Evolutionary conservation across 495 filamentous ascomycete genomes (phyloP), one percentile per base, ranked within the genome.

Genomic region (Cercophora scortea): DNA sequence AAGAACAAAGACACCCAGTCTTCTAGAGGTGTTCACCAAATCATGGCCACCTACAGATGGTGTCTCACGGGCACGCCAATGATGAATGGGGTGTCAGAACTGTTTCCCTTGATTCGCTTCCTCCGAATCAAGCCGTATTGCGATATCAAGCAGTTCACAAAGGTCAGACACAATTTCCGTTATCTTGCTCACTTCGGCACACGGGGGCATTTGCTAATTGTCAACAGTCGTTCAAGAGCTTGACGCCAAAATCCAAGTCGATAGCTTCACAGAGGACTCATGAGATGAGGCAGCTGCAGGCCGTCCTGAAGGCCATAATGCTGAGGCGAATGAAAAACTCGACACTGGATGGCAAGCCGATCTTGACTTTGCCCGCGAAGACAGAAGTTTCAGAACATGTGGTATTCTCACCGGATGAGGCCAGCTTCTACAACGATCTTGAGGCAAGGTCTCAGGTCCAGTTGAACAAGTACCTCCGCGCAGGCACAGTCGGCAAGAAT

Each of bases 21-120:
- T 12, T 79, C 87, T 0, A 70, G 72, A 48, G 92, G 80, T 7
- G 82, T 79, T 25, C 80, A 69, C 59, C 59, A 69, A 7, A 74
- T 96, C 8, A 67, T 80, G 44, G 70, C 88, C 13, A 79, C 71
- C 32, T 82, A 87, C 58, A 74, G 93, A 15, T 86, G 90, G 69
- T 95, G 89, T 61, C 82, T 98, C 67, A 94, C 88, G 10, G 93
- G 93, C 7, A 96, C 90, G 0, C 93, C 93, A 0, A 94, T 96
- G 84, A 91, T 93, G 85, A 97, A 98, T 59, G 82, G 75, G 12
- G 81, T 92, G 3, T 75, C 78, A 33, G 93, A 96, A 61, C 69
- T 95, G n/a, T 91, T 82, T 60, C 85, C 90, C 3, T 71, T 96
- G 34, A 75, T 98, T 46, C 78, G 76, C 18, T 98, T 96, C 66